Percentiles rank a stretch among this genome's conserved stretches.
phyloP scores from a whole-genome alignment of 176 grass and related monocot species.

The Lolium perenne region DNA sequence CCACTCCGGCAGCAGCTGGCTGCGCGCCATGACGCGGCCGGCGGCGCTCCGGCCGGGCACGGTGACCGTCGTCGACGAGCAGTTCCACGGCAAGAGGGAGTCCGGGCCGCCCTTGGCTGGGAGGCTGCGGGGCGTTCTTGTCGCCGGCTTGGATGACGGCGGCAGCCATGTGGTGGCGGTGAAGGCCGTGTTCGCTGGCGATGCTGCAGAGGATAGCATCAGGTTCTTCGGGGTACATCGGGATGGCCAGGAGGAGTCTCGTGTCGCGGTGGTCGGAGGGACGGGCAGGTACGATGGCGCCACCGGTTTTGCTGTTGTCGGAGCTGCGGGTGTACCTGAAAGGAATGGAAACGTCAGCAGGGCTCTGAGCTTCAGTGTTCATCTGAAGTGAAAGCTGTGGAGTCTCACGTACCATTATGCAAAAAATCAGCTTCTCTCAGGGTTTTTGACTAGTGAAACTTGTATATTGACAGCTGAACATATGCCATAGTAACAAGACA shows the following conservation, averaged over 20 bases:
- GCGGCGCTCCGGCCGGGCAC: slow-evolving; percentile 39
- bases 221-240: slow-evolving; percentile 73
- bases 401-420: slow-evolving; percentile 15
- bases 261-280: slow-evolving; percentile 77
- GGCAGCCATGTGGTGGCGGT: slow-evolving; percentile 61
- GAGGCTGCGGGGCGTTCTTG: slow-evolving; percentile 63
- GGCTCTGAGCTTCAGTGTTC: slow-evolving; percentile 56
- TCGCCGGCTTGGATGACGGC: slow-evolving; percentile 52
- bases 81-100: slow-evolving; percentile 46
- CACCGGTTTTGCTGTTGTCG: slow-evolving; percentile 61
- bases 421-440: neutral
- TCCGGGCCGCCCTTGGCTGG: slow-evolving; percentile 47
- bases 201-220: slow-evolving; percentile 48
- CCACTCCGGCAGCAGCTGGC: slow-evolving; percentile 41
- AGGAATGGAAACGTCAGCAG: neutral
- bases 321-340: neutral
- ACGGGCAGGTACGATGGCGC: slow-evolving; percentile 52
- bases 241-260: slow-evolving; percentile 47
- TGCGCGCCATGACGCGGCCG: slow-evolving; percentile 54
- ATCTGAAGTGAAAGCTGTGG: slow-evolving; percentile 42
- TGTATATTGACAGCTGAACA: neutral
- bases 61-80: slow-evolving; percentile 60
- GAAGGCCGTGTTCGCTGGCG: slow-evolving; percentile 54
- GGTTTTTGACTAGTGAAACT: neutral
- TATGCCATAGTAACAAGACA: neutral